A percentile compares a stretch with the other conserved stretches of the same genome.
These are phyloP conservation scores for Sporothrix curviconia DNA, from an alignment of 2,329 filamentous ascomycete genomes.

Conservation along the genomic window DNA sequence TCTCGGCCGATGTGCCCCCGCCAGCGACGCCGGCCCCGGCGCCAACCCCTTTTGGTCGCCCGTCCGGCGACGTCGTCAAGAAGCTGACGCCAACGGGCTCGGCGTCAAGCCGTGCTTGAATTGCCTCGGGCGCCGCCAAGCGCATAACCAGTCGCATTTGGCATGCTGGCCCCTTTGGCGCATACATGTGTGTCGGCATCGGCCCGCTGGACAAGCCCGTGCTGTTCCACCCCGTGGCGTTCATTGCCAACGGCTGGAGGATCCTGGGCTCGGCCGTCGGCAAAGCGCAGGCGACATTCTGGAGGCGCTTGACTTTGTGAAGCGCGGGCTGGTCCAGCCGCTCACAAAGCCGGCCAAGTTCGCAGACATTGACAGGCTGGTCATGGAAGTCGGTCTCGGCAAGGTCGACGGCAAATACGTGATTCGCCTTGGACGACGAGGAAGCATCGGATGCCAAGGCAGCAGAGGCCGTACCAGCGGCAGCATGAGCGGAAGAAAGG, in stretches of 20 bases:
- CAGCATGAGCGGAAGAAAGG: neutral
- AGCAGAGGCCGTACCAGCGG: neutral
- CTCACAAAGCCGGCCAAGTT: slow-evolving; percentile 23
- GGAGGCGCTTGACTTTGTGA: slow-evolving; percentile 35
- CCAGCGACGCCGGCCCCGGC: slow-evolving; percentile 6
- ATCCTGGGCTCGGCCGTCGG: slow-evolving; percentile 32
- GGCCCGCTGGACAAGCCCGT: slow-evolving; percentile 24
- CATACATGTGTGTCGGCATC: slow-evolving; percentile 35
- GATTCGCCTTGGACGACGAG: slow-evolving; percentile 16
- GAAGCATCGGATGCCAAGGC: slow-evolving; percentile 3
- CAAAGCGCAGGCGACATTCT: slow-evolving; percentile 32
- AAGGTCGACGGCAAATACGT: slow-evolving; percentile 21
- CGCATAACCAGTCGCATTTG: slow-evolving; percentile 32
- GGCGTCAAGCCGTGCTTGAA: slow-evolving; percentile 27
- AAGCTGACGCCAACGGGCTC: slow-evolving; percentile 20
- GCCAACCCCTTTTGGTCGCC: slow-evolving; percentile 12
- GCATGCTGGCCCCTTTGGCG: slow-evolving; percentile 33
- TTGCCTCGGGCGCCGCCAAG: slow-evolving; percentile 25
- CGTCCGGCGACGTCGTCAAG: slow-evolving; percentile 23
- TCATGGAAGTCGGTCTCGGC: slow-evolving; percentile 15
- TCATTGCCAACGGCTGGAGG: slow-evolving; percentile 31
- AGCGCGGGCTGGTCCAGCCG: slow-evolving; percentile 27
- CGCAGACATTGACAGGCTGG: slow-evolving; percentile 21
- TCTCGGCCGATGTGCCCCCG: slow-evolving; percentile 16
- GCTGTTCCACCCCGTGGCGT: slow-evolving; percentile 29